Conservation (phyloP, 2,329 filamentous ascomycete genomes). For the Penicillium sp. region DNA sequence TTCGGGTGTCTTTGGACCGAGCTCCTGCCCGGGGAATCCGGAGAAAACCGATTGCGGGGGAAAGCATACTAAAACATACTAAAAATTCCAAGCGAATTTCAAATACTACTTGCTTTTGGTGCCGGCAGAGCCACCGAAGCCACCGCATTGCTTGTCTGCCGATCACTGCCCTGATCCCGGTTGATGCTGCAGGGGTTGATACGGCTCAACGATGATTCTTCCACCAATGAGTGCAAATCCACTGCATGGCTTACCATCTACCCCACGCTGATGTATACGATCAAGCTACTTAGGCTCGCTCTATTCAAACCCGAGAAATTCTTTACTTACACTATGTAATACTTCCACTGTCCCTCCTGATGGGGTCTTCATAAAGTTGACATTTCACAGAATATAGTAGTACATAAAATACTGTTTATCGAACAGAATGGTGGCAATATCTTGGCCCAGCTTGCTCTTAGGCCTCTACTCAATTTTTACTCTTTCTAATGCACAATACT, state of each 20-base stretch:
- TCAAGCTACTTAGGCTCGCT: slow-evolving; percentile 3
- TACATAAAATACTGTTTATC: neutral
- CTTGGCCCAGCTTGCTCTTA: slow-evolving; percentile 14
- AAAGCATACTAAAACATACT: no score
- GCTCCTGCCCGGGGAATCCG: neutral
- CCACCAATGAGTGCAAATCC: slow-evolving; percentile 17
- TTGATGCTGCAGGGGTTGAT: neutral
- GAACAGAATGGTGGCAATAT: slow-evolving; percentile 17
- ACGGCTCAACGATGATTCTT: slow-evolving; percentile 7
- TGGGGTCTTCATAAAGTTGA: no score
- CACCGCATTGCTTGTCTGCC: slow-evolving; percentile 16
- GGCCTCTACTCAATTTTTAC: slow-evolving; percentile 20
- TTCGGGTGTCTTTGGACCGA: slow-evolving; percentile 17
- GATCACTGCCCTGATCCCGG: slow-evolving; percentile 15
- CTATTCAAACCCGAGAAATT: slow-evolving; percentile 14
- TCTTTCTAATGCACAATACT: slow-evolving; percentile 35
- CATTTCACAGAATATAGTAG: no score
- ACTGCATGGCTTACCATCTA: neutral
- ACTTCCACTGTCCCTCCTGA: neutral
- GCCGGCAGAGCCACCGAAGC: neutral
- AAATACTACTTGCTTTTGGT: neutral
- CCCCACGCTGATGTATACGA: neutral
- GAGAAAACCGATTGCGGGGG: slow-evolving; percentile 17
- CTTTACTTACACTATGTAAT: neutral
- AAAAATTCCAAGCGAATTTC: neutral